phyloP scores from a whole-genome alignment of 23 red algal genomes.

The Chondrus crispus region DNA sequence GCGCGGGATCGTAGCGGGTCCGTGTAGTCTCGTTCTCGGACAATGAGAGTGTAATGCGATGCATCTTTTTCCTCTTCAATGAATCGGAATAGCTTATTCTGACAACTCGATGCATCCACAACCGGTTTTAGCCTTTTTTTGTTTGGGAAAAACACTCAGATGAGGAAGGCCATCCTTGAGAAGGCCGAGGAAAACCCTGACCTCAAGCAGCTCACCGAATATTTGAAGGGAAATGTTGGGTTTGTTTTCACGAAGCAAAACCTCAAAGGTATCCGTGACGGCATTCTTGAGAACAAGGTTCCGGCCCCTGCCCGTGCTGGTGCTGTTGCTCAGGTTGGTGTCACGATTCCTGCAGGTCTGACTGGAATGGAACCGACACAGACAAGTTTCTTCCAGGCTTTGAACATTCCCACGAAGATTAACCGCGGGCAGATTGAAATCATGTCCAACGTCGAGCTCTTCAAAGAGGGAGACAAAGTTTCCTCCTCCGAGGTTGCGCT shows the following conservation, averaged over 20 bases:
- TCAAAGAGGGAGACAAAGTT: slow-evolving; percentile 86
- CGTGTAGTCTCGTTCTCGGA: too few relatives aligned
- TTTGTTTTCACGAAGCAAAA: slow-evolving; percentile 96
- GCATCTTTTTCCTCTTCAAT: too few relatives aligned
- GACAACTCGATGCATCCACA: too few relatives aligned
- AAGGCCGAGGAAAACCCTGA: slow-evolving; percentile 73
- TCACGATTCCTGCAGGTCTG: slow-evolving; percentile 90
- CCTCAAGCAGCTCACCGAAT: slow-evolving; percentile 62
- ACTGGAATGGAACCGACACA: slow-evolving; percentile 98
- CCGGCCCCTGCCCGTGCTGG: slow-evolving; percentile 94
- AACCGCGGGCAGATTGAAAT: slow-evolving; percentile 95
- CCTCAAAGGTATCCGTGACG: slow-evolving; percentile 76
- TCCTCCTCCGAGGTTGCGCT: slow-evolving; percentile 89
- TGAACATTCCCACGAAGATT: slow-evolving; percentile 99
- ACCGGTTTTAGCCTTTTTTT: slow-evolving; percentile 57
- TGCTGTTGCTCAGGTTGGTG: slow-evolving; percentile 89
- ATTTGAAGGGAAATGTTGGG: slow-evolving; percentile 86
- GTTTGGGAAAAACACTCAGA: slow-evolving; percentile 97
- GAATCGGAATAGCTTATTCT: too few relatives aligned
- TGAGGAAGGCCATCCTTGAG: slow-evolving; percentile 81
- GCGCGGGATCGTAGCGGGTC: too few relatives aligned
- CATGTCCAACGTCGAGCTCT: slow-evolving; percentile 75
- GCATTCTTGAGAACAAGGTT: slow-evolving; percentile 89
- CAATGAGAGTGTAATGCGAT: too few relatives aligned
- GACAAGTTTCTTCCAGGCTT: slow-evolving; percentile 98